Percentiles rank a stretch among this genome's conserved stretches.
These are phyloP conservation scores for Zygoascus sp. DNA, from an alignment of 1,139 yeast species.

Conservation along the genomic window DNA sequence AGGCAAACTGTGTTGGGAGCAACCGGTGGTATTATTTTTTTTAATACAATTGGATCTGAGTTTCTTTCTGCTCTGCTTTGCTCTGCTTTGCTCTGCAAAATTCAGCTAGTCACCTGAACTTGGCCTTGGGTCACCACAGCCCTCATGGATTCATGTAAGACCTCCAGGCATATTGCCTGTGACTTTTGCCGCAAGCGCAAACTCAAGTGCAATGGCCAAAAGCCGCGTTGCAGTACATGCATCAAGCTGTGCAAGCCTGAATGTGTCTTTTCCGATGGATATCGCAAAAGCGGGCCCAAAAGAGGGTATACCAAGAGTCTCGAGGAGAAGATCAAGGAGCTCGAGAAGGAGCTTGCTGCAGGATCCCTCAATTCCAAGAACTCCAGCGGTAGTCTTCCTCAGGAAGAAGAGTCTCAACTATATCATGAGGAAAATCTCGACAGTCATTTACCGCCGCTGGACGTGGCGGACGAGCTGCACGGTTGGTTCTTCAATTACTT, in stretches of 20 bases:
- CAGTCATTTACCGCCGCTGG: background rate
- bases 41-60: too few species aligned
- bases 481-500: background rate
- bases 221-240: constrained; percentile 6
- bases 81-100: background rate
- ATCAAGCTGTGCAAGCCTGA: background rate
- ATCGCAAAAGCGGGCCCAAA: constrained; percentile 1
- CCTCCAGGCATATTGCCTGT: constrained; percentile 6
- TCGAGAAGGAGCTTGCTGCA: constrained; percentile 3
- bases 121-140: too few species aligned
- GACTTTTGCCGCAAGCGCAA: constrained; percentile 12
- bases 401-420: background rate
- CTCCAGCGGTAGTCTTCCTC: too few species aligned
- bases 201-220: constrained; percentile 12
- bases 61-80: background rate
- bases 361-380: background rate
- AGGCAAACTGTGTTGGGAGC: too few species aligned
- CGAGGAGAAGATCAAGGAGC: background rate
- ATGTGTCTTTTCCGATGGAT: constrained; percentile 1
- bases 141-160: too few species aligned
- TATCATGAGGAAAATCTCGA: background rate
- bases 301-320: background rate
- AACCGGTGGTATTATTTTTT: too few species aligned
- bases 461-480: background rate
- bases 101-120: too few species aligned